These are phyloP conservation scores for Pseudonitzschia pungens DNA, from an alignment of 108 stramenopile species.

Conservation along the genomic window DNA sequence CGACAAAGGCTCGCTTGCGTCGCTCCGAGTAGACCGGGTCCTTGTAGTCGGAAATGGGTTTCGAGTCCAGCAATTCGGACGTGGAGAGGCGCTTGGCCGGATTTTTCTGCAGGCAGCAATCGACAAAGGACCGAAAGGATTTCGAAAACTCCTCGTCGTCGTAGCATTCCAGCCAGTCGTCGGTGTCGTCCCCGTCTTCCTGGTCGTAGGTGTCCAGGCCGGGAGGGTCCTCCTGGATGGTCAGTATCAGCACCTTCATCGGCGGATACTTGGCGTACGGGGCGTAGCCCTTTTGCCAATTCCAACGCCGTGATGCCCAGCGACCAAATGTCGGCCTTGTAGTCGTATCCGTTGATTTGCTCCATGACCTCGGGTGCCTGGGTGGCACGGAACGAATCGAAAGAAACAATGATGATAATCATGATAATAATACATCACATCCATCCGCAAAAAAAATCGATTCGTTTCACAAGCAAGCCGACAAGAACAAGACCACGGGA, in stretches of 20 bases:
- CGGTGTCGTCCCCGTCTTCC: slow-evolving; percentile 72
- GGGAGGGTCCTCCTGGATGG: slow-evolving; percentile 96
- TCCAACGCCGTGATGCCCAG: slow-evolving; percentile 98
- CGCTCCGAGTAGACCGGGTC: slow-evolving; percentile 36
- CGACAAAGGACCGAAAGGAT: slow-evolving; percentile 65
- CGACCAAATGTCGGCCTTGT: slow-evolving; percentile 97
- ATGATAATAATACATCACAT: no score
- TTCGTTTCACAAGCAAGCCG: no score
- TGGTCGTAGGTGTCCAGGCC: slow-evolving; percentile 85
- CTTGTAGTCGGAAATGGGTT: slow-evolving; percentile 38
- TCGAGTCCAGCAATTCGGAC: slow-evolving; percentile 57
- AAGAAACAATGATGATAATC: not conserved
- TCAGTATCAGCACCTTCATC: slow-evolving; percentile 95
- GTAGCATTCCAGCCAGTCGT: slow-evolving; percentile 26
- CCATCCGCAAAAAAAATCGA: no score
- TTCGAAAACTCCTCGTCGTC: slow-evolving; percentile 53
- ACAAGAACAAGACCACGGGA: no score
- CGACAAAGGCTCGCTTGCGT: slow-evolving; percentile 40
- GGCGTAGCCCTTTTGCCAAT: slow-evolving; percentile 96
- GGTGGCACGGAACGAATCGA: not conserved
- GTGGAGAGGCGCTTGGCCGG: slow-evolving; percentile 74
- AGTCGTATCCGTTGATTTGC: slow-evolving; percentile 95
- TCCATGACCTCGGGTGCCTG: slow-evolving; percentile 94
- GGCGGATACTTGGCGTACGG: slow-evolving; percentile 96
- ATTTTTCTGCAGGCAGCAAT: slow-evolving; percentile 80